Base-by-base conservation (phyloP, 108 stramenopile genomes). In the Discostella pseudostelligera region DNA sequence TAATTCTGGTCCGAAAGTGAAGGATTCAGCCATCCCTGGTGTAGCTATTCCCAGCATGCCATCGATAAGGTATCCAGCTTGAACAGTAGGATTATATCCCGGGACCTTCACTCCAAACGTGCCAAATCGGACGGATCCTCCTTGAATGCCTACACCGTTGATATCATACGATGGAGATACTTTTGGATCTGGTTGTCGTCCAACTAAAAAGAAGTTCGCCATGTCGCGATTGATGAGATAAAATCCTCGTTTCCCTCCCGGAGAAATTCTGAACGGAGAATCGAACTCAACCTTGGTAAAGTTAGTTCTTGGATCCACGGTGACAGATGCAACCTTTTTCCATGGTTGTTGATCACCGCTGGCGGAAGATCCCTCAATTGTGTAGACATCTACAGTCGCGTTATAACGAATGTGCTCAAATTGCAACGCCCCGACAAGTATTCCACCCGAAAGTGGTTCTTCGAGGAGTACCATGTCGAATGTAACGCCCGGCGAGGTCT, bases 301-400 rank as follows among this genome's bases (percentile, higher is more conserved):
- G 32, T 0, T 7, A 28, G 32, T 4, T 3, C 14, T 44, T n/a
- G 8, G 11, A 36, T 45, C 17, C 4, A 43, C 55, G 25, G 36
- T 0, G 1, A 45, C 35, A 16, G 63, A 24, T 4, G 39, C 65
- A 28, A 66, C 9, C 29, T 66, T 42, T 21, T 7, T 45, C 65
- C 65, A 66, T 29, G 43, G 39, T 1, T 25, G 24, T n/a, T 56
- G 20, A 9, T 32, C 65, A 14, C 42, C 43, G 44, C 17, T 42
- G 40, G 25, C 26, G 16, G 54, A 29, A 14, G 50, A 11, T 4
- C 65, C 53, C 22, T 55, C 65, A 66, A 46, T 66, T 20, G 53
- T 26, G 59, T 69, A 69, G 8, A 69, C 13, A 59, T 69, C 68
- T 12, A 69, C 28, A 7, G 58, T 54, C 2, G 17, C 49, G 51